Percentiles rank a stretch among this genome's conserved stretches.
These are phyloP conservation scores for Tolypocladium capitatum DNA, from an alignment of 2,329 filamentous ascomycete genomes.

Conservation along the genomic window DNA sequence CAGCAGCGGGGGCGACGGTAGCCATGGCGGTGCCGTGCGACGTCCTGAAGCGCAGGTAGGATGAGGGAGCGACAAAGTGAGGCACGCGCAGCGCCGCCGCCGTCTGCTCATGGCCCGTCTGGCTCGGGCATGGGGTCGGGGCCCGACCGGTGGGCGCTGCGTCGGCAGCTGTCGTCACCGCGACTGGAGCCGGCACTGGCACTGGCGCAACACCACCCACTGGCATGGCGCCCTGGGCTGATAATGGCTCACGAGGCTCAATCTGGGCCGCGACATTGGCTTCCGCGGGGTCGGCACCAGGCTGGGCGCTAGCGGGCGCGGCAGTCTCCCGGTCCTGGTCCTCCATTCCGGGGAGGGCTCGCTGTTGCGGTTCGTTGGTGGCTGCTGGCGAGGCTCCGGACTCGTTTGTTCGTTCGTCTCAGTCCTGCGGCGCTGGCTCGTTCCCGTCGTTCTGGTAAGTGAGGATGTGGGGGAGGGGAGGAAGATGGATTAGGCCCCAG, in stretches of 20 bases:
- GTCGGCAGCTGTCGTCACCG: neutral
- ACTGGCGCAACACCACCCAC: neutral
- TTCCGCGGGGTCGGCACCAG: slow-evolving; percentile 6
- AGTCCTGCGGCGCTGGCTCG: neutral
- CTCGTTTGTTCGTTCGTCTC: neutral
- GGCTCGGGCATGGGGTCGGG: neutral
- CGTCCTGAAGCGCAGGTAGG: slow-evolving; percentile 35
- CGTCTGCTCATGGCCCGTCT: slow-evolving; percentile 2
- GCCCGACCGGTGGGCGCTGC: neutral
- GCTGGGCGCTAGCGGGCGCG: slow-evolving; percentile 4
- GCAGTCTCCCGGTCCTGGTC: slow-evolving; percentile 3
- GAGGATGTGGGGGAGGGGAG: neutral
- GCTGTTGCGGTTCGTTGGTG: neutral
- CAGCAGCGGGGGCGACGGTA: slow-evolving; percentile 9
- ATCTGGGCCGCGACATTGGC: slow-evolving; percentile 5
- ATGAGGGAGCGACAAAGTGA: slow-evolving; percentile 47
- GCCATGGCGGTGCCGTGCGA: slow-evolving; percentile 22
- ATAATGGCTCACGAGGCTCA: slow-evolving; percentile 8
- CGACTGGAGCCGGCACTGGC: neutral
- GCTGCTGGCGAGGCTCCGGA: neutral
- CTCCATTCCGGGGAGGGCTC: slow-evolving; percentile 4
- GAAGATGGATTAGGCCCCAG: neutral
- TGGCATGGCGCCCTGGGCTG: neutral
- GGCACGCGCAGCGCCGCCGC: slow-evolving; percentile 23
- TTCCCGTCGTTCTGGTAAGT: neutral